phyloP scores from a whole-genome alignment of 2,329 filamentous ascomycete genomes.

The Phialophora macrospora region DNA sequence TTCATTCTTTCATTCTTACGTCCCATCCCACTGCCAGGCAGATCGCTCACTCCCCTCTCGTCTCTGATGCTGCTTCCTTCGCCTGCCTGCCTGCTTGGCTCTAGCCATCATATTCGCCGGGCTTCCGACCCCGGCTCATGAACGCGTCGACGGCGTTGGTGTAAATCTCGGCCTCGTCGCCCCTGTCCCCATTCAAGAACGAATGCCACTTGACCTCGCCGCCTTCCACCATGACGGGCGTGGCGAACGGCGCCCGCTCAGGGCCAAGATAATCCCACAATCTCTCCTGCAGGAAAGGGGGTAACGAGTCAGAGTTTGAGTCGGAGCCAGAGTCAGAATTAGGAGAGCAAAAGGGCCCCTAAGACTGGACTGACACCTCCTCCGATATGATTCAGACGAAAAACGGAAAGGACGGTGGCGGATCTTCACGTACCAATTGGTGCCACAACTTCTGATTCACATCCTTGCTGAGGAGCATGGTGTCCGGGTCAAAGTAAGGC shows the following conservation, averaged over 20 bases:
- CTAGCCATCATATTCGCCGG: constrained; percentile 13
- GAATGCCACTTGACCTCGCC: constrained; percentile 39
- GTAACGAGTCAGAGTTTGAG: neutral
- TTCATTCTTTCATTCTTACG: no score
- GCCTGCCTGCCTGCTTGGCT: neutral
- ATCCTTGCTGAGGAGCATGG: constrained; percentile 38
- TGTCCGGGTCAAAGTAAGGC: constrained; percentile 39
- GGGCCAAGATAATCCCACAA: constrained; percentile 38
- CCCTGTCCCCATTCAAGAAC: constrained; percentile 34
- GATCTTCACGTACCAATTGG: constrained; percentile 32
- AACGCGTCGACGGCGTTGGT: constrained; percentile 28
- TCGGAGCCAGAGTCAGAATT: neutral
- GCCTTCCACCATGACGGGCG: constrained; percentile 33
- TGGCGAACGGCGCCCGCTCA: constrained; percentile 35
- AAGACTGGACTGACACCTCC: neutral
- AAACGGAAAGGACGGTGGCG: no score
- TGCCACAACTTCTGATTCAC: constrained; percentile 37
- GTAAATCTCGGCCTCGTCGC: constrained; percentile 34
- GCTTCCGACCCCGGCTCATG: constrained; percentile 23
- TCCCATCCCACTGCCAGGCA: no score
- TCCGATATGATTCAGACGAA: neutral
- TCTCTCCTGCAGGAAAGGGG: constrained; percentile 10
- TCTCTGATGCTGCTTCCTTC: neutral
- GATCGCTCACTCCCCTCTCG: neutral
- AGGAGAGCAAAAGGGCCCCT: neutral